Conservation (phyloP, 2,329 filamentous ascomycete genomes). For the Chaetomiaceae sp. region DNA sequence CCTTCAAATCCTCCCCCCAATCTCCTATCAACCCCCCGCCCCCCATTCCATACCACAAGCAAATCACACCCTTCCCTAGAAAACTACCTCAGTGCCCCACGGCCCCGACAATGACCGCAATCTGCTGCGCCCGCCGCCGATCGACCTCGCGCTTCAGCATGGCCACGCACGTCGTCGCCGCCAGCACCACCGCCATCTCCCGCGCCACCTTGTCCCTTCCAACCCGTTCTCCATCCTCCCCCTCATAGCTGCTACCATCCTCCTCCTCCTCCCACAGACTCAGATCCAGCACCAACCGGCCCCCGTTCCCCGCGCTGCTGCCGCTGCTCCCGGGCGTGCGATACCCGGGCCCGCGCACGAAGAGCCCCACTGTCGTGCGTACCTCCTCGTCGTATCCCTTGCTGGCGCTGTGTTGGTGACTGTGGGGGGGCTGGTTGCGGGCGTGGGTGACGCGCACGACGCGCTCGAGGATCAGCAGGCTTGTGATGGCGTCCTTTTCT, state of each 20-base stretch:
- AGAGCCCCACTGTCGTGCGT: constrained; percentile 34
- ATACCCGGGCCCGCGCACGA: constrained; percentile 37
- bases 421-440: not conserved
- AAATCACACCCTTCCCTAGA: not conserved
- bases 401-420: not conserved
- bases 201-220: constrained; percentile 26
- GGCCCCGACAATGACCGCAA: constrained; percentile 37
- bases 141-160: constrained; percentile 64
- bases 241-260: constrained; percentile 10
- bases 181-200: constrained; percentile 42
- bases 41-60: not conserved
- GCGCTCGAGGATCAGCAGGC: constrained; percentile 46
- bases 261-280: constrained; percentile 19
- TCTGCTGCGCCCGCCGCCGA: constrained; percentile 46
- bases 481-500: constrained; percentile 25
- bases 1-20: too few relatives aligned
- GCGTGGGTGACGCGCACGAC: constrained; percentile 31
- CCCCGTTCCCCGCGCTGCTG: constrained; percentile 44
- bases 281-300: constrained; percentile 39
- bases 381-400: constrained; percentile 21
- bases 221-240: not conserved
- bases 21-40: too few relatives aligned
- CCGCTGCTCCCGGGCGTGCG: constrained; percentile 35
- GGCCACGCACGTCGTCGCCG: constrained; percentile 49
- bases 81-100: constrained; percentile 9